Percentiles rank a stretch among this genome's conserved stretches.
These are phyloP conservation scores for Kuraishia cidri DNA, from an alignment of 805 yeast species.

Conservation along the genomic window DNA sequence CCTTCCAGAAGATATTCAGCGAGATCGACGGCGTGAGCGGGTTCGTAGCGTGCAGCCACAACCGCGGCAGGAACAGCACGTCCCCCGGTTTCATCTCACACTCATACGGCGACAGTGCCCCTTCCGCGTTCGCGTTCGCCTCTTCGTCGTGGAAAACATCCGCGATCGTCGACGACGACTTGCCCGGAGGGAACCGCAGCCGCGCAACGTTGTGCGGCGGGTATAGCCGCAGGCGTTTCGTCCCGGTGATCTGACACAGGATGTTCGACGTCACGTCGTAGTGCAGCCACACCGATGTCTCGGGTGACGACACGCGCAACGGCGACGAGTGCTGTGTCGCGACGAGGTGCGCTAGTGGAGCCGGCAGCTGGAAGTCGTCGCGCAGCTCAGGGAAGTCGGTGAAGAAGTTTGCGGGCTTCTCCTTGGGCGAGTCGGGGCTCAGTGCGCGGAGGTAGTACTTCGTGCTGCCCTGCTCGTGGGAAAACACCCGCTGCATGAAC, in stretches of 20 bases:
- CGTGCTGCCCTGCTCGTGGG: slow-evolving; percentile 1
- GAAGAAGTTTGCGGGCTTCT: slow-evolving; percentile 15
- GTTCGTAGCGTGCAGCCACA: slow-evolving; percentile 28
- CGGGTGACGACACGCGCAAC: slow-evolving; percentile 20
- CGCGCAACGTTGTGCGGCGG: slow-evolving; percentile 21
- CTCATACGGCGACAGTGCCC: slow-evolving; percentile 16
- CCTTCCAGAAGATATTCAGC: slow-evolving; percentile 24
- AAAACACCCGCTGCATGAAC: slow-evolving; percentile 13
- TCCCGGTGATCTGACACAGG: slow-evolving; percentile 22
- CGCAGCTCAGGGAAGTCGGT: slow-evolving; percentile 20
- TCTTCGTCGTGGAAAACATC: slow-evolving; percentile 15
- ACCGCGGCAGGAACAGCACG: slow-evolving; percentile 22
- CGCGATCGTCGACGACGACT: slow-evolving; percentile 20
- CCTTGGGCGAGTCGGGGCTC: slow-evolving; percentile 16
- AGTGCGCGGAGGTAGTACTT: slow-evolving; percentile 18
- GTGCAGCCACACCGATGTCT: slow-evolving; percentile 23
- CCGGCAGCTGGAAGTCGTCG: slow-evolving; percentile 19
- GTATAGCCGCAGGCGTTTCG: slow-evolving; percentile 19
- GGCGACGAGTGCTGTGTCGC: slow-evolving; percentile 20
- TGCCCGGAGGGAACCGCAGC: slow-evolving; percentile 19
- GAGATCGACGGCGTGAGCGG: slow-evolving; percentile 20
- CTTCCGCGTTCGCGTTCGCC: slow-evolving; percentile 4
- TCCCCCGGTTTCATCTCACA: slow-evolving; percentile 24
- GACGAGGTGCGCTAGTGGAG: slow-evolving; percentile 6
- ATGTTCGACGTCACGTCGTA: slow-evolving; percentile 26